A percentile compares a stretch with the other conserved stretches of the same genome.
These are phyloP conservation scores for Tulasnella sp. DNA, from an alignment of 768 basidiomycete genomes.

Conservation along the genomic window DNA sequence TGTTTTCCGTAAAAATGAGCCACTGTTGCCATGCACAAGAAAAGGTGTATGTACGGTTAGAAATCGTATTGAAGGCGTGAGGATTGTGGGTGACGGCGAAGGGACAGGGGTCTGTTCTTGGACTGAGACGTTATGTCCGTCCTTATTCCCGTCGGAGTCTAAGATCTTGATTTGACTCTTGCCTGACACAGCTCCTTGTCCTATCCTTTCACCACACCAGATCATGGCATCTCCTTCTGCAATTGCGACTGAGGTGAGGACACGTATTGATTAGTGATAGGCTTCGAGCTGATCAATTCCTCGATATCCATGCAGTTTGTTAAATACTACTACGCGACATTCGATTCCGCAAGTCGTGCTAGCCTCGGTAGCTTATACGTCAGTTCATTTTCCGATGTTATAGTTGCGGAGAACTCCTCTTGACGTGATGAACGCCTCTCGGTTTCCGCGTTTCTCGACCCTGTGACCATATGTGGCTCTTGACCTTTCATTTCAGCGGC, in stretches of 20 bases:
- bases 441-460: background rate
- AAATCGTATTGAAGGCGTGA: background rate
- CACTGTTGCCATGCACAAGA: background rate
- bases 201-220: slow-evolving; percentile 19
- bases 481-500: slow-evolving; percentile 42
- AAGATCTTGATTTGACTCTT: background rate
- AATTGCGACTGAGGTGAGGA: slow-evolving; percentile 49
- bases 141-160: background rate
- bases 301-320: slow-evolving; percentile 34
- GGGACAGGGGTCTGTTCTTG: background rate
- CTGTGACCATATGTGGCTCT: slow-evolving; percentile 18
- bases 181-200: slow-evolving; percentile 6
- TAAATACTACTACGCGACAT: slow-evolving; percentile 70
- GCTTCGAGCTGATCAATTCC: background rate
- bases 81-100: background rate
- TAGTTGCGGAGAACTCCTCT: slow-evolving; percentile 21
- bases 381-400: slow-evolving; percentile 27
- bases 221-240: slow-evolving; percentile 61
- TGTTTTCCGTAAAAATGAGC: background rate
- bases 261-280: background rate
- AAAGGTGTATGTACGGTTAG: background rate
- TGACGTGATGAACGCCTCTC: background rate
- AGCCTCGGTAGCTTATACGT: slow-evolving; percentile 64
- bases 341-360: slow-evolving; percentile 46
- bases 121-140: background rate